Evolutionary conservation across 1,284 basidiomycete species (phyloP).

Genomic region (Ustilago lituana): DNA sequence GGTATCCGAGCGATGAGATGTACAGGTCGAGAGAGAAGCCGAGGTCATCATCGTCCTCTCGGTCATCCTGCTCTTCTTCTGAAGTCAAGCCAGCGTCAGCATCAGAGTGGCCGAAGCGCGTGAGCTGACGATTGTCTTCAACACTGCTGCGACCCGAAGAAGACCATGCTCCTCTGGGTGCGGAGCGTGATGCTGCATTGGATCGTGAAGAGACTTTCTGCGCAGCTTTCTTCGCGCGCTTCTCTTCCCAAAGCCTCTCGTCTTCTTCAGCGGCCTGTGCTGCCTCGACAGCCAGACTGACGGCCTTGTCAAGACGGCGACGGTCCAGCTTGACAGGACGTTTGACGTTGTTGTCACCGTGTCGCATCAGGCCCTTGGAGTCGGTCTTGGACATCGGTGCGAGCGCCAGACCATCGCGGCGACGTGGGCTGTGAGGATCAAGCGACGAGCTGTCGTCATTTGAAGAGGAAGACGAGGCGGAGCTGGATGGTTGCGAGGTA

Average conservation of each 20-base stretch:
- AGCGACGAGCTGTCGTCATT: constrained; percentile 10
- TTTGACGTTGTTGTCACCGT: not conserved
- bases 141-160: not conserved
- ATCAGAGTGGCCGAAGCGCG: not conserved
- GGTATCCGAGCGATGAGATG: constrained; percentile 50
- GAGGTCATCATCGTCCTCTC: constrained; percentile 38
- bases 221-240: constrained; percentile 10
- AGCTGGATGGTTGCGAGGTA: constrained; percentile 15
- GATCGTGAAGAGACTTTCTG: not conserved
- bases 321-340: constrained; percentile 43
- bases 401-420: constrained; percentile 10
- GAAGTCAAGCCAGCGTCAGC: not conserved
- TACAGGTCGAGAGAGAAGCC: constrained; percentile 54
- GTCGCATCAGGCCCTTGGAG: not conserved
- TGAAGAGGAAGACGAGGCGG: constrained; percentile 14
- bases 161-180: constrained; percentile 4
- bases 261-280: constrained; percentile 53
- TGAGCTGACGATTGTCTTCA: not conserved
- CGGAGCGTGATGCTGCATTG: not conserved
- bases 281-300: constrained; percentile 51
- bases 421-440: constrained; percentile 1
- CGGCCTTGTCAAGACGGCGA: constrained; percentile 49
- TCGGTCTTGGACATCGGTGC: constrained; percentile 1
- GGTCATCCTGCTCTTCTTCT: constrained; percentile 8
- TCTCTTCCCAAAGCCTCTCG: constrained; percentile 39